A percentile compares a stretch with the other conserved stretches of the same genome.
phyloP scores from a whole-genome alignment of 1,284 basidiomycete genomes.

The Sporisorium sorghi region DNA sequence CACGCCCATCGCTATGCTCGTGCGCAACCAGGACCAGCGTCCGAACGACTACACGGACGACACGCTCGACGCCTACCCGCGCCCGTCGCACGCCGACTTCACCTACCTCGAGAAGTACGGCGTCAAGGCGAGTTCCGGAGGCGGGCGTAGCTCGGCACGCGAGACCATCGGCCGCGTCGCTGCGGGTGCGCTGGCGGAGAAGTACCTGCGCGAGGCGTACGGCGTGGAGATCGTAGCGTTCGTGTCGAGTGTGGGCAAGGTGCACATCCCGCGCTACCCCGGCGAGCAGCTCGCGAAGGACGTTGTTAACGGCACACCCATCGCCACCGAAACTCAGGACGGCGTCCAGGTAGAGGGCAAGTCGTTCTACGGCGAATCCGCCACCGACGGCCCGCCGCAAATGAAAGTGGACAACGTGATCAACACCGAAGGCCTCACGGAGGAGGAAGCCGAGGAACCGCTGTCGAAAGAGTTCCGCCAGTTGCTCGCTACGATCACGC shows the following conservation, averaged over 20 bases:
- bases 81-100: conserved; percentile 97
- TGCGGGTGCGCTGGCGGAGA: conserved; percentile 97
- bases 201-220: conserved; percentile 87
- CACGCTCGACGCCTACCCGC: conserved; percentile 90
- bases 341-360: conserved; percentile 28
- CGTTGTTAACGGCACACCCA: conserved; percentile 21
- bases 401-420: conserved; percentile 60
- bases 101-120: conserved; percentile 99
- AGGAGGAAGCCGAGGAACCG: conserved; percentile 81
- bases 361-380: conserved; percentile 48
- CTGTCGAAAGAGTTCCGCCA: conserved; percentile 85
- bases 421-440: conserved; percentile 73
- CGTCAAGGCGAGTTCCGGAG: conserved; percentile 94
- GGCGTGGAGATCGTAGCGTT: conserved; percentile 97
- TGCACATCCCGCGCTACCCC: conserved; percentile 75
- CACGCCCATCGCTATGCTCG: conserved; percentile 93
- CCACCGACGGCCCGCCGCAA: conserved; percentile 70
- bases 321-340: conserved; percentile 13
- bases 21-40: conserved; percentile 97
- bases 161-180: conserved; percentile 98
- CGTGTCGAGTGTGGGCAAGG: conserved; percentile 93
- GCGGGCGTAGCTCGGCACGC: conserved; percentile 90
- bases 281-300: conserved; percentile 55
- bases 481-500: conserved; percentile 82
- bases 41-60: conserved; percentile 95